phyloP scores from a whole-genome alignment of 2,329 filamentous ascomycete genomes.

The Lecanicillium sp. region DNA sequence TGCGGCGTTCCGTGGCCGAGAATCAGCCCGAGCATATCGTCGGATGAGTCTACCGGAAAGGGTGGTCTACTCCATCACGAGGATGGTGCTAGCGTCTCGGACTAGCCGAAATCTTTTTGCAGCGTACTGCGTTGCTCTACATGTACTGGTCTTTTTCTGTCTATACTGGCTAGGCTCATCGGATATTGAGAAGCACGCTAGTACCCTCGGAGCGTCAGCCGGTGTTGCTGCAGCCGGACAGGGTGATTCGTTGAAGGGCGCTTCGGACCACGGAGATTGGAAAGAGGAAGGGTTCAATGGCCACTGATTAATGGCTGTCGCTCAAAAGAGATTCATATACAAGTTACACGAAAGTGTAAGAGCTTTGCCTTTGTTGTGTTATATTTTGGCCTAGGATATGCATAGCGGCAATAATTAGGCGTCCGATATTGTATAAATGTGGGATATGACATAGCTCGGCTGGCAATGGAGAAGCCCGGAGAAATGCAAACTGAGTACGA shows the following conservation, averaged over 20 bases:
- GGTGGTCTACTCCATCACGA: conserved; percentile 80
- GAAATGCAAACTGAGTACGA: no score
- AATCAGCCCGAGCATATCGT: conserved; percentile 83
- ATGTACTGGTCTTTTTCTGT: conserved; percentile 78
- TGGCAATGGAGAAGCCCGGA: no score
- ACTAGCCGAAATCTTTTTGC: conserved; percentile 92
- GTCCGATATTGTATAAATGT: no score
- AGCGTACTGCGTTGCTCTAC: conserved; percentile 79
- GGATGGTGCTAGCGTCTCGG: conserved; percentile 82
- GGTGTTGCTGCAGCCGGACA: conserved; percentile 36
- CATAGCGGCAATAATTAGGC: no score
- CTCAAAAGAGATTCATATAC: no score
- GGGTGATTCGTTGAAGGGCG: conserved; percentile 25
- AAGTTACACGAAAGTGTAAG: no score
- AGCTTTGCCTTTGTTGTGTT: no score
- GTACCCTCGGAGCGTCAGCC: conserved; percentile 42
- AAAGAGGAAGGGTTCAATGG: conserved; percentile 52
- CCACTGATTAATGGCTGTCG: conserved; percentile 12
- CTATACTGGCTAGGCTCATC: conserved; percentile 74
- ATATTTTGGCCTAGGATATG: no score
- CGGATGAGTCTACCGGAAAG: conserved; percentile 89
- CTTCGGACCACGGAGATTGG: conserved; percentile 46
- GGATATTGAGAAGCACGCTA: conserved; percentile 55
- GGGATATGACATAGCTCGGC: no score
- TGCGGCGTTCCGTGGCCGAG: conserved; percentile 87